Evolutionary conservation across 176 grass and related monocot genomes (phyloP).

Genomic region (Paspalum vaginatum): DNA sequence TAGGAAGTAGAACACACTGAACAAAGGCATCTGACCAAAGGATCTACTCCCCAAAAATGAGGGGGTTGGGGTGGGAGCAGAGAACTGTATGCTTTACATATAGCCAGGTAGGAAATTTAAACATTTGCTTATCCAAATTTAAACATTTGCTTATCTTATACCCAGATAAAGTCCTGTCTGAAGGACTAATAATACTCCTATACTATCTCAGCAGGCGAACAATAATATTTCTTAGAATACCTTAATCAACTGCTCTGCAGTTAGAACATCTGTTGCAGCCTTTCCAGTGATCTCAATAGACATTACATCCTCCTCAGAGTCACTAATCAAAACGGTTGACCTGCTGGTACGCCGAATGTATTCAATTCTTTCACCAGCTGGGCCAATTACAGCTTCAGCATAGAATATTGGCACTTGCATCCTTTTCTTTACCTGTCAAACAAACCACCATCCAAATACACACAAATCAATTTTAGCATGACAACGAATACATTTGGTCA

Average conservation of each 20-base stretch:
- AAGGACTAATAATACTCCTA: neutral
- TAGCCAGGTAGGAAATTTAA: neutral
- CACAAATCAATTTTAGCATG: constrained; percentile 28
- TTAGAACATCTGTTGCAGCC: constrained; percentile 43
- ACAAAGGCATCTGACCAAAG: neutral
- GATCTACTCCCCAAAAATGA: neutral
- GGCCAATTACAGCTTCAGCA: constrained; percentile 56
- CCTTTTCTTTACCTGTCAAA: constrained; percentile 50
- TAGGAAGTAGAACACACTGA: constrained; percentile 7
- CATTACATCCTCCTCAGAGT: constrained; percentile 32
- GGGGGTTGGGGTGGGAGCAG: neutral
- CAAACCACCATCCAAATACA: constrained; percentile 31
- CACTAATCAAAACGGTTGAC: constrained; percentile 37
- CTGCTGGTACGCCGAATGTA: constrained; percentile 54
- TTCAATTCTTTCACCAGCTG: constrained; percentile 52
- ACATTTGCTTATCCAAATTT: neutral
- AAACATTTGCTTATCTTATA: constrained; percentile 1
- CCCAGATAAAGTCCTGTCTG: constrained; percentile 1
- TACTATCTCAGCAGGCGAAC: constrained; percentile 1
- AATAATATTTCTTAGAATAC: constrained; percentile 34
- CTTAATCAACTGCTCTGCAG: constrained; percentile 55
- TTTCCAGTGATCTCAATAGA: constrained; percentile 56
- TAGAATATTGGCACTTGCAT: constrained; percentile 56
- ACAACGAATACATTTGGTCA: constrained; percentile 21
- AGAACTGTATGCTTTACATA: neutral